Conservation (phyloP, 352 stramenopile genomes). For the Blastocystis sp. region DNA sequence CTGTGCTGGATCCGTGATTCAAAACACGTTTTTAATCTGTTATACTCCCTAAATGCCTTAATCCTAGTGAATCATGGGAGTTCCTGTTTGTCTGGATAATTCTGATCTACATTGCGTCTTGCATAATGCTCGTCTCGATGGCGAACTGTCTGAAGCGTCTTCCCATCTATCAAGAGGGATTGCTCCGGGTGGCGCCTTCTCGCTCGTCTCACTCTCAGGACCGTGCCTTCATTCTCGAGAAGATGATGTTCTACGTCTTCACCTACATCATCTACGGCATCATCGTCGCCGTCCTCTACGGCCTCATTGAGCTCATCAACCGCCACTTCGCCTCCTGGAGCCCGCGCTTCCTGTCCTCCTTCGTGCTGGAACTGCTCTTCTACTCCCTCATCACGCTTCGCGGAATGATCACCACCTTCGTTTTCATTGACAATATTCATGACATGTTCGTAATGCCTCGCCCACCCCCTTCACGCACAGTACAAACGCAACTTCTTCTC, state of each 20-base stretch:
- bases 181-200: neutral
- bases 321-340: constrained; percentile 14
- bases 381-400: constrained; percentile 42
- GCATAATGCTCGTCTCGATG: constrained; percentile 31
- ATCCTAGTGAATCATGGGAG: constrained; percentile 51
- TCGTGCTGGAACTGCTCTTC: constrained; percentile 43
- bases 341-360: constrained; percentile 28
- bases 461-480: neutral
- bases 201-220: neutral
- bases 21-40: constrained; percentile 18
- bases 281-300: constrained; percentile 20
- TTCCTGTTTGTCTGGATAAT: constrained; percentile 54
- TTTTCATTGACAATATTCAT: constrained; percentile 55
- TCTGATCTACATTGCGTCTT: constrained; percentile 39
- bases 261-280: constrained; percentile 62
- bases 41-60: neutral
- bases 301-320: constrained; percentile 52
- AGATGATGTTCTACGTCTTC: constrained; percentile 68
- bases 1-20: constrained; percentile 55
- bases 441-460: constrained; percentile 28
- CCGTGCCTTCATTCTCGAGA: constrained; percentile 17
- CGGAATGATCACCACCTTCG: constrained; percentile 22
- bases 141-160: constrained; percentile 47
- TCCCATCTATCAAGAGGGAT: constrained; percentile 30
- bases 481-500: constrained; percentile 19